phyloP scores from a whole-genome alignment of 208 protist genomes.

The Novymonas esmeraldas region DNA sequence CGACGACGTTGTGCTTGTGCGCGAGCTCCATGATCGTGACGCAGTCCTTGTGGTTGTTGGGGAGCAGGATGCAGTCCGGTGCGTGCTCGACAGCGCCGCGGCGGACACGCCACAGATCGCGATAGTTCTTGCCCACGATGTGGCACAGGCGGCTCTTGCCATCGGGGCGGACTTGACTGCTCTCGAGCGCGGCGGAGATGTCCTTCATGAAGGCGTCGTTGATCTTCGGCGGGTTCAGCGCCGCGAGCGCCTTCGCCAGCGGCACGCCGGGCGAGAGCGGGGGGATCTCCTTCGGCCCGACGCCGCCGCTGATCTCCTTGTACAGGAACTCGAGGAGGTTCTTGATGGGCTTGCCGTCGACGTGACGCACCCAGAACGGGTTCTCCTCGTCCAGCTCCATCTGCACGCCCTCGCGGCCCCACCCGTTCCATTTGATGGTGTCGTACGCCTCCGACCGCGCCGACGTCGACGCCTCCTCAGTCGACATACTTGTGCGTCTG shows the following conservation, averaged over 20 bases:
- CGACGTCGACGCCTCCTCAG: conserved; percentile 16
- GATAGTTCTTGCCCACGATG: conserved; percentile 93
- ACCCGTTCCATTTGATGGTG: conserved; percentile 92
- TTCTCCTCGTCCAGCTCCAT: conserved; percentile 76
- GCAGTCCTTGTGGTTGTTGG: conserved; percentile 88
- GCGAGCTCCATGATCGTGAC: conserved; percentile 83
- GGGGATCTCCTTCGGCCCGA: conserved; percentile 43
- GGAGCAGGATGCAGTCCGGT: conserved; percentile 91
- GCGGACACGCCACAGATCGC: conserved; percentile 91
- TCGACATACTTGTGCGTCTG: conserved; percentile 4
- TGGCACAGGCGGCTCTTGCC: conserved; percentile 82
- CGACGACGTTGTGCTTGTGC: conserved; percentile 90
- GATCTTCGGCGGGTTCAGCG: conserved; percentile 64
- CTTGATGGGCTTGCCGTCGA: conserved; percentile 81
- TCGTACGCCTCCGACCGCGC: conserved; percentile 66
- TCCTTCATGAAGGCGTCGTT: conserved; percentile 86
- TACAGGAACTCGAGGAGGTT: conserved; percentile 83
- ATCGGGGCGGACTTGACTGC: conserved; percentile 75
- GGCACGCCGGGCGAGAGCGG: conserved; percentile 71
- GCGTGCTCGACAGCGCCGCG: conserved; percentile 86
- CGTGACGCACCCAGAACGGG: conserved; percentile 58
- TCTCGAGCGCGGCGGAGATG: conserved; percentile 42
- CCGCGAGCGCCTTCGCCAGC: conserved; percentile 68
- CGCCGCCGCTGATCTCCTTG: conserved; percentile 64
- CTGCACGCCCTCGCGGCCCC: conserved; percentile 61